phyloP scores from a whole-genome alignment of 306 rosid genomes.

The Lotus japonicus region DNA sequence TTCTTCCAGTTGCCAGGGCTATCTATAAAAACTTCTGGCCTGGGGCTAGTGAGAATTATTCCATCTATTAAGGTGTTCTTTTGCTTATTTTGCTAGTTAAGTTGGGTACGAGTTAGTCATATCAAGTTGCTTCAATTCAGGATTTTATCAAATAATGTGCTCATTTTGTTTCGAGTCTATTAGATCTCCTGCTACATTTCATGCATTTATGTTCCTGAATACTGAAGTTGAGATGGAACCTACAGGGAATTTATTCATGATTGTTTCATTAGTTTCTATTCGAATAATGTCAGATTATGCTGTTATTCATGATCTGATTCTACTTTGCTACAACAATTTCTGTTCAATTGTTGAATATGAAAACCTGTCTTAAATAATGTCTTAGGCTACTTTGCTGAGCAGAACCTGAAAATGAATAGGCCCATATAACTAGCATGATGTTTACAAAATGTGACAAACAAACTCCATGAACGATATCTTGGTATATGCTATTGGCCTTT shows the following conservation, averaged over 20 bases:
- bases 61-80: conserved; percentile 51
- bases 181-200: conserved; percentile 17
- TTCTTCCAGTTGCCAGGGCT: conserved; percentile 68
- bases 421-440: neutral
- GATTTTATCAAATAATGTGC: conserved; percentile 25
- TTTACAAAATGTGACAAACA: neutral
- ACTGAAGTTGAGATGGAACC: conserved; percentile 34
- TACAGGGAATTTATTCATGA: conserved; percentile 36
- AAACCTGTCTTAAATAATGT: neutral
- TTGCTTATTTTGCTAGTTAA: conserved; percentile 24
- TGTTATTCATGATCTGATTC: neutral
- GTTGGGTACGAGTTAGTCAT: conserved; percentile 22
- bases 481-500: neutral
- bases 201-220: conserved; percentile 21
- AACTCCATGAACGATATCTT: neutral
- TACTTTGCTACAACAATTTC: conserved; percentile 3
- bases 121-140: conserved; percentile 14
- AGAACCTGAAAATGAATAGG: neutral
- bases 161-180: conserved; percentile 10
- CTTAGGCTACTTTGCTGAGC: neutral
- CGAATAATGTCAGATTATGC: conserved; percentile 22
- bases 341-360: conserved; percentile 13
- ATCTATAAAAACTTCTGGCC: conserved; percentile 68
- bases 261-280: conserved; percentile 18
- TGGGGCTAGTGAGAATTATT: conserved; percentile 62